Conservation (phyloP, 768 basidiomycete genomes). For the Calocera cornea region DNA sequence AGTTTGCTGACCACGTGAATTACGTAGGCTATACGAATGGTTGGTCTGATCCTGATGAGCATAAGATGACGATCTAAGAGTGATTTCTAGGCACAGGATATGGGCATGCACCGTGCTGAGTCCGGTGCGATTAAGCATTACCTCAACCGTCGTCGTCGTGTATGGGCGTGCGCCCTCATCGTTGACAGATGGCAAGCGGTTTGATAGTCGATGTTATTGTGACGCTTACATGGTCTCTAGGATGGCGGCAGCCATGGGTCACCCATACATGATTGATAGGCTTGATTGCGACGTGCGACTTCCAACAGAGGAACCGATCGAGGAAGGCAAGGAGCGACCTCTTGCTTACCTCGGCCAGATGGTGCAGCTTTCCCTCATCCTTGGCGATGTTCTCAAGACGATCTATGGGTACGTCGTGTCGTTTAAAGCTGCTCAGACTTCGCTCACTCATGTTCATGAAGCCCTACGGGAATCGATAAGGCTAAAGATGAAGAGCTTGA, state of each 20-base stretch:
- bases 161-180: constrained; percentile 93
- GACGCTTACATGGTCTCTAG: neutral
- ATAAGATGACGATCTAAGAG: neutral
- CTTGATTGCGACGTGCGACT: constrained; percentile 91
- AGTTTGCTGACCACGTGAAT: constrained; percentile 9
- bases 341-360: constrained; percentile 71
- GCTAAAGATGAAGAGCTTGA: constrained; percentile 71
- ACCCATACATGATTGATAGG: constrained; percentile 92
- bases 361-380: constrained; percentile 76
- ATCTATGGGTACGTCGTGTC: constrained; percentile 59
- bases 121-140: constrained; percentile 52
- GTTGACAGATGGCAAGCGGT: constrained; percentile 72
- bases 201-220: neutral
- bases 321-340: constrained; percentile 14
- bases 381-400: constrained; percentile 83
- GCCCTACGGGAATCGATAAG: constrained; percentile 30
- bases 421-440: constrained; percentile 9
- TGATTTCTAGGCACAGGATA: constrained; percentile 69
- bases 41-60: constrained; percentile 28
- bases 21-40: constrained; percentile 62
- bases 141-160: constrained; percentile 72
- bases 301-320: constrained; percentile 55
- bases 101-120: constrained; percentile 88
- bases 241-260: constrained; percentile 33
- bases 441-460: neutral